Evolutionary conservation across 2,329 filamentous ascomycete genomes (phyloP).

Genomic region (Colletotrichum sp.): DNA sequence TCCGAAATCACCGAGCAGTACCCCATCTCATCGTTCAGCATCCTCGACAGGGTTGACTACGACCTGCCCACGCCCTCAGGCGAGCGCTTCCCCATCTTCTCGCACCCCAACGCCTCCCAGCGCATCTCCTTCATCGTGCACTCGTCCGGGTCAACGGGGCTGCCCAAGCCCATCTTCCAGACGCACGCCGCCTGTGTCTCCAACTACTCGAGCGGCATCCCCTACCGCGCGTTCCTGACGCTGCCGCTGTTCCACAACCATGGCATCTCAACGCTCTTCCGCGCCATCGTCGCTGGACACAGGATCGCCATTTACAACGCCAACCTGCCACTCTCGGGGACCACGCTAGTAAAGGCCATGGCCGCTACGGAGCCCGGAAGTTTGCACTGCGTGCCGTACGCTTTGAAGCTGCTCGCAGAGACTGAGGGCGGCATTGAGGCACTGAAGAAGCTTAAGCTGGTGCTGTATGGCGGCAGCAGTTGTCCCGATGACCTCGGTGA

Average conservation of each 20-base stretch:
- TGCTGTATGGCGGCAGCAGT: slow-evolving; percentile 56
- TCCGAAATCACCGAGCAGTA: slow-evolving; percentile 28
- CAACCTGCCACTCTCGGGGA: slow-evolving; percentile 51
- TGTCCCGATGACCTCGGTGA: slow-evolving; percentile 60
- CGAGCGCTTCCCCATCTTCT: slow-evolving; percentile 20
- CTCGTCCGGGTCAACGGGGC: slow-evolving; percentile 54
- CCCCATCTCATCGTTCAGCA: slow-evolving; percentile 25
- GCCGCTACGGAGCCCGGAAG: slow-evolving; percentile 46
- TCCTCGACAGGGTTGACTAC: slow-evolving; percentile 18
- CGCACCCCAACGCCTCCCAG: slow-evolving; percentile 21
- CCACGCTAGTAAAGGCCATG: slow-evolving; percentile 45
- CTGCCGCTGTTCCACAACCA: slow-evolving; percentile 58
- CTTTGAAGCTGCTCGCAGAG: slow-evolving; percentile 61
- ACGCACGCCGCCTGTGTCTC: slow-evolving; percentile 51
- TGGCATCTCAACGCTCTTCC: slow-evolving; percentile 52
- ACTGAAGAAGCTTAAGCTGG: slow-evolving; percentile 46
- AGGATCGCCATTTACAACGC: slow-evolving; percentile 53
- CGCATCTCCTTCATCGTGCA: slow-evolving; percentile 34
- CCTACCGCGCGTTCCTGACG: slow-evolving; percentile 47
- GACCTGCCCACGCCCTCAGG: slow-evolving; percentile 7
- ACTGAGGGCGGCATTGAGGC: slow-evolving; percentile 51
- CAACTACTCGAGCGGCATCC: slow-evolving; percentile 48
- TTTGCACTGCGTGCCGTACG: slow-evolving; percentile 62
- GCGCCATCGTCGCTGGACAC: slow-evolving; percentile 49
- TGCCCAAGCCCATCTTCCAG: slow-evolving; percentile 61